Base-by-base conservation (phyloP, 1,284 basidiomycete species). In the Boletus subluridellus region DNA sequence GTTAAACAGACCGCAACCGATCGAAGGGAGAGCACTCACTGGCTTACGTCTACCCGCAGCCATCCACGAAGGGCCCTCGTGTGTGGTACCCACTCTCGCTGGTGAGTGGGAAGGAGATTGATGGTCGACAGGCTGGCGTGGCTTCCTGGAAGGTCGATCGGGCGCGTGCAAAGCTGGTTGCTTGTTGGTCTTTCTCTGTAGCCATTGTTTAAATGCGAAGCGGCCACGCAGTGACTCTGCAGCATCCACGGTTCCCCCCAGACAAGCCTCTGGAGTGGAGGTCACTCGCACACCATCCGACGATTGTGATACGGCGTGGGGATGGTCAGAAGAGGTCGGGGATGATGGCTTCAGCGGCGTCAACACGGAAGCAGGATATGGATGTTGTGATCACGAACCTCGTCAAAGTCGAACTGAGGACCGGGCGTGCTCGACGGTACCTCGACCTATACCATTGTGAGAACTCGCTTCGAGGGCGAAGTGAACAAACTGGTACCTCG, bases 131-230 rank as follows among this genome's bases (percentile, higher is more conserved):
- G 17, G 26, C 12, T 14, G 2, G 7, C 2, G n/a, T 1, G n/a
- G 4, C 8, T 48, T 46, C 14, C 41, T 11, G 0, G 17, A 30
- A 21, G 2, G 7, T 10, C 0, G 42, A 1, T 9, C 44, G 8
- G 17, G 12, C 3, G 30, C 2, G 1, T n/a, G n/a, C 4, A 12
- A 49, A 5, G 14, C 0, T 0, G 14, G 1, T 0, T 7, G 3
- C 12, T 24, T 10, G 8, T 24, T 15, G 2, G 1, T 5, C 50
- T 10, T 52, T 2, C 38, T 17, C 3, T 5, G 7, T 21, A 12
- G 41, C 49, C 26, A 51, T 28, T 5, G 21, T 49, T 4, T 51
- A 6, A 51, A 21, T 21, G 14, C 49, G 2, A 26, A 21, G 14
- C 3, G 12, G 9, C 42, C 12, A 10, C 4, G 11, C 3, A 3